Evolutionary conservation across 306 rosid genomes (phyloP).

Genomic region (Rubus idaeus): DNA sequence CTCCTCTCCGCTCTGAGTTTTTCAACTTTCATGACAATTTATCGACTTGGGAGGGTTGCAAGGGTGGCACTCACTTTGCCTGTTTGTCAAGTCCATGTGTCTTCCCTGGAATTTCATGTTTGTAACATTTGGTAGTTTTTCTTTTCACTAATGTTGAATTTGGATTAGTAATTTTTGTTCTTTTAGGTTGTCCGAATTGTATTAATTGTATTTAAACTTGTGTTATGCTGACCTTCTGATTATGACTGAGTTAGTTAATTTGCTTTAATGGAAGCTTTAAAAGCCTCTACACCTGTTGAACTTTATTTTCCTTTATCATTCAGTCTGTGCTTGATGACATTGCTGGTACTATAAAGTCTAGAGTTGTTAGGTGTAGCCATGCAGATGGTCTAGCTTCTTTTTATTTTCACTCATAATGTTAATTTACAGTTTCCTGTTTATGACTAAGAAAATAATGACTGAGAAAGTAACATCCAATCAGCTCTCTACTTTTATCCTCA

Average conservation of each 20-base stretch:
- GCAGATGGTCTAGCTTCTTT: too few relatives aligned
- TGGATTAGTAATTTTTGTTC: slow-evolving; percentile 17
- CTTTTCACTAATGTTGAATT: slow-evolving; percentile 8
- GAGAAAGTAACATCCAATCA: too few relatives aligned
- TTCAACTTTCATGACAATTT: slow-evolving; percentile 6
- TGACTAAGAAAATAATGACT: too few relatives aligned
- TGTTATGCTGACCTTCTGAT: neutral
- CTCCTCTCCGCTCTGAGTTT: slow-evolving; percentile 1
- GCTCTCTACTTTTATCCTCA: too few relatives aligned
- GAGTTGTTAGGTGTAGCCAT: too few relatives aligned
- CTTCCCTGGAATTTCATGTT: slow-evolving; percentile 10
- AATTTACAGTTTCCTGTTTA: too few relatives aligned
- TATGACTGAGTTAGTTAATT: neutral
- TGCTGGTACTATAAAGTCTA: too few relatives aligned
- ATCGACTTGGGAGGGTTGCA: slow-evolving; percentile 11
- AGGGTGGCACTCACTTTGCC: slow-evolving; percentile 16
- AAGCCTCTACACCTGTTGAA: neutral
- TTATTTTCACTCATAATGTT: too few relatives aligned
- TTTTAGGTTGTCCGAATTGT: slow-evolving; percentile 15
- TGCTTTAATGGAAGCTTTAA: neutral
- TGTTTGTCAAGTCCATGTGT: slow-evolving; percentile 13
- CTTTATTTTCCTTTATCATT: neutral
- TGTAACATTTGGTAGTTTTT: slow-evolving; percentile 20
- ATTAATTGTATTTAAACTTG: slow-evolving; percentile 15
- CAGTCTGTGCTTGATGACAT: too few relatives aligned